Evolutionary conservation across 129 eudicot species (phyloP), one percentile per base, ranked within the genome.

Genomic region (Chrysanthemum seticuspe): DNA sequence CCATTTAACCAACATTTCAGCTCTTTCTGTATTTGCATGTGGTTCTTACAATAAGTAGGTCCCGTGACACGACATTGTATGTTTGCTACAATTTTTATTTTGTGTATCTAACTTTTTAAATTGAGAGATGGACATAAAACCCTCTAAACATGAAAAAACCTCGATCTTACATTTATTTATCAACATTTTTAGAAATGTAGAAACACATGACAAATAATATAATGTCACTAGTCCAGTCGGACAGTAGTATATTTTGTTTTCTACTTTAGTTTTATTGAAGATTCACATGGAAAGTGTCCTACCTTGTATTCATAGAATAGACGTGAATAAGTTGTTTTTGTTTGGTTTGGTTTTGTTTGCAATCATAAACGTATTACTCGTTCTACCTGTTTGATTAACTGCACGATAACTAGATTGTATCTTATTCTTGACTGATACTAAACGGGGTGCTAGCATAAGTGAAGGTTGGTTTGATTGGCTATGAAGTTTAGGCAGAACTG

Each of bases 241-340:
- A 74, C 68, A 67, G 58, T 56, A 44, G 25, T 23, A 0, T 57
- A 10, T 67, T 68, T 76, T 40, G 75, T 68, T 60, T 60, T 76
- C 54, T 48, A 55, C 14, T 56, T 16, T 19, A 54, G 50, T 54
- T 36, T 70, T 70, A 77, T 61, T 70, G 62, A 51, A 60, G 76
- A 62, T 69, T 77, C 81, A 77, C 81, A 77, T 77, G 76, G 76
- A 70, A 77, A 61, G 71, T 71, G 69, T 18, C 45, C 76, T 60
- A 16, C 81, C 70, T 70, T 44, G 51, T 70, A 70, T 31, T 70
- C 49, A 51, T 76, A 67, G 23, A 55, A 31, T 31, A 31, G 36
- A 4, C 4, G 36, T 31, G 36, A 31, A 44, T 66, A 75, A 54
- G 10, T 34, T 21, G 53, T 51, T 76, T 70, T 77, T 70, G 81